Base-by-base conservation (phyloP, 2,329 filamentous ascomycete species). In the Ophiostoma perfectum region DNA sequence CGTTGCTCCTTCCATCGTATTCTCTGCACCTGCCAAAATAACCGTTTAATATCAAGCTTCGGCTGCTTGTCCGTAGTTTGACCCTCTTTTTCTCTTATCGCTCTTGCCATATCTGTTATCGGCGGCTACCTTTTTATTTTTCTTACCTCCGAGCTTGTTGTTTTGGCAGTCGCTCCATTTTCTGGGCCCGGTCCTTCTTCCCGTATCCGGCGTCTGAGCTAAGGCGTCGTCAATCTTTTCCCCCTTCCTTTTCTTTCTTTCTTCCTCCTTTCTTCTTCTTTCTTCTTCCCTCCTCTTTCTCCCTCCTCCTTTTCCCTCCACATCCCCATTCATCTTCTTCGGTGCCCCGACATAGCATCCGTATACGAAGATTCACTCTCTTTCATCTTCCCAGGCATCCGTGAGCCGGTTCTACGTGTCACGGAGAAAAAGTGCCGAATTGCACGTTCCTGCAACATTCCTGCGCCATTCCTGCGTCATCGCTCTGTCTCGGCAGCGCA, bases 271-370 rank as follows among this genome's bases (percentile, higher is more conserved):
- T 42, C 16, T 44, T 11, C 2, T 11, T 38, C 38, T 14, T 14
- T 18, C 42, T 44, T 44, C 27, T 18, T 7, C 41, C n/a, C 1
- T 39, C 36, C 11, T 5, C 42, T 39, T 63, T 63, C 49, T 55
- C 49, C 27, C 49, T 8, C 18, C 7, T 49, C 14, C 42, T 45
- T 27, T 27, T 64, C 12, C 60, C 11, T 64, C 18, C 6, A 18
- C 36, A 11, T 42, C n/a, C 12, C n/a, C 36, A 11, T 18, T 27
- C 62, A 11, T 36, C 58, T 39, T 3, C 63, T 18, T 42, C 42
- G 60, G 60, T 63, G 60, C 60, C 60, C 60, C 60, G 60, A 63
- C 60, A 44, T 42, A 27, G 60, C 60, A 63, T 63, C 60, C 16
- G 60, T 42, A n/a, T 18, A 63, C 38, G 39, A 44, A 18, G 60